These are phyloP conservation scores for Westerdykella ornata DNA, from an alignment of 2,329 filamentous ascomycete species.

Conservation along the genomic window DNA sequence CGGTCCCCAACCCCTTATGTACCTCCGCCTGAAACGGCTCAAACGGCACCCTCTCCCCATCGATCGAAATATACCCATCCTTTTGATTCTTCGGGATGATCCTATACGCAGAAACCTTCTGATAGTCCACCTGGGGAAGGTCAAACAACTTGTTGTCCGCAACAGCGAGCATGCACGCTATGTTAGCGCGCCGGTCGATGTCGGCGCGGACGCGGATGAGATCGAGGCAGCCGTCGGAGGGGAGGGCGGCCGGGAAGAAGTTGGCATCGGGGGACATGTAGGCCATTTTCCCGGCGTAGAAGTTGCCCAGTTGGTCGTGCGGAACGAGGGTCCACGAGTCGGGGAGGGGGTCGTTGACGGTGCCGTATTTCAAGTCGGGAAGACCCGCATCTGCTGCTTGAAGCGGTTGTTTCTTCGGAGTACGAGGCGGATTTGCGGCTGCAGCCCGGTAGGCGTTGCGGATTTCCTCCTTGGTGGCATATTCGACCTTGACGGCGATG, in stretches of 20 bases:
- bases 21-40: conserved; percentile 88
- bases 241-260: conserved; percentile 79
- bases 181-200: conserved; percentile 57
- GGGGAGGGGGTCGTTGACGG: conserved; percentile 68
- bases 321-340: conserved; percentile 67
- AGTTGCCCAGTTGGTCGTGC: conserved; percentile 76
- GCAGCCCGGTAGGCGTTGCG: conserved; percentile 59
- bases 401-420: conserved; percentile 18
- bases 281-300: conserved; percentile 92
- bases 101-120: conserved; percentile 81
- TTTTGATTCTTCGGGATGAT: conserved; percentile 61
- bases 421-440: conserved; percentile 17
- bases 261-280: conserved; percentile 82
- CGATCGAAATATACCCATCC: conserved; percentile 83
- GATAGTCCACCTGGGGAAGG: conserved; percentile 67
- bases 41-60: conserved; percentile 83
- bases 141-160: conserved; percentile 74
- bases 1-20: conserved; percentile 72
- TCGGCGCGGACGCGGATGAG: conserved; percentile 74
- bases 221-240: conserved; percentile 80
- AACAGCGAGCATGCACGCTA: conserved; percentile 65
- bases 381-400: conserved; percentile 42
- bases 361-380: conserved; percentile 71
- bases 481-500: conserved; percentile 74
- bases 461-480: conserved; percentile 67